Evolutionary conservation across 2,329 filamentous ascomycete genomes (phyloP).

Genomic region (Lecanoromycetidae sp.): DNA sequence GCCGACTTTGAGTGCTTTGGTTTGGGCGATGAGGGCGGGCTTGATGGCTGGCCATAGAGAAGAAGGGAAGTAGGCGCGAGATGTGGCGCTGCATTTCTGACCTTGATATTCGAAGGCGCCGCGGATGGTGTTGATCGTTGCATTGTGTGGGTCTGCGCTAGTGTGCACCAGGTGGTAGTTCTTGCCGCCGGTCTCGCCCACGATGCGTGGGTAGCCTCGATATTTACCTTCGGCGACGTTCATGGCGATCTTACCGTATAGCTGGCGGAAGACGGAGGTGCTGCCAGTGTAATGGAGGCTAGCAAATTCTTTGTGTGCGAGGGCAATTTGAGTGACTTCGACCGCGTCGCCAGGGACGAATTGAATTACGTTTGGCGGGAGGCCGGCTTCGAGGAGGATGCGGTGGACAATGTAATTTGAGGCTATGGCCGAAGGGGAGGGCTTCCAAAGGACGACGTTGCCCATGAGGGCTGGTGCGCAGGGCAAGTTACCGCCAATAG

Average conservation of each 20-base stretch:
- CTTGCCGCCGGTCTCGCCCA: constrained; percentile 86
- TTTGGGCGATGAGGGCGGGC: constrained; percentile 54
- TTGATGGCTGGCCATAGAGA: constrained; percentile 65
- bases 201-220: constrained; percentile 72
- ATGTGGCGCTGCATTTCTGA: constrained; percentile 82
- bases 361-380: constrained; percentile 82
- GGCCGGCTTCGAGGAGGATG: constrained; percentile 80
- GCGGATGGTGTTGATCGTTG: constrained; percentile 68
- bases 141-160: constrained; percentile 65
- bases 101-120: constrained; percentile 86
- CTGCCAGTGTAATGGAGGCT: constrained; percentile 93
- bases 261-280: constrained; percentile 76
- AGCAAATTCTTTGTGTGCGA: constrained; percentile 69
- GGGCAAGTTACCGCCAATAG: constrained; percentile 78
- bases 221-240: constrained; percentile 75
- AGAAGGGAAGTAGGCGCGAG: constrained; percentile 63
- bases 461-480: constrained; percentile 76
- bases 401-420: constrained; percentile 85
- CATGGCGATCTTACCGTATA: constrained; percentile 75
- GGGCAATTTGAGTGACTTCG: constrained; percentile 64
- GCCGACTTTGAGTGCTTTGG: constrained; percentile 58
- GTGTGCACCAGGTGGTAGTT: constrained; percentile 80
- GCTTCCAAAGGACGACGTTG: constrained; percentile 95
- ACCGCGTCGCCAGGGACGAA: constrained; percentile 83
- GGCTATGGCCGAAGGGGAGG: constrained; percentile 77